Base-by-base conservation (phyloP, 2,329 filamentous ascomycete genomes). In the Trichoderma endophyticum region DNA sequence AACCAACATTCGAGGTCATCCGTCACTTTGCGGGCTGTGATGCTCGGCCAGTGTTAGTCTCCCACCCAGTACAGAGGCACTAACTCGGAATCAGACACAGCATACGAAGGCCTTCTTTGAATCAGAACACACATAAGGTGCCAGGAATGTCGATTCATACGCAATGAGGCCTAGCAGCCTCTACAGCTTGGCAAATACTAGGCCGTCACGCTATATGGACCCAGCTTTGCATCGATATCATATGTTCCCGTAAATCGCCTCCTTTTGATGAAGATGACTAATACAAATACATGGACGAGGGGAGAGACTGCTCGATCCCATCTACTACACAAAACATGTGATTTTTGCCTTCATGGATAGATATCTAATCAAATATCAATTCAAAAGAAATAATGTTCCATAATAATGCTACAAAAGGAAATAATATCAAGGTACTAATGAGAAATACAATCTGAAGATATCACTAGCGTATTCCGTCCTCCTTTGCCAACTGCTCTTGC, bases 151-250 rank as follows among this genome's bases (percentile, higher is more conserved):
- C 32, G 12, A 18, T 39, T 39, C 2, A 39, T 54, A 65, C 39
- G 64, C 64, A 24, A 39, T 28, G 34, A 30, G 21, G 15, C 30
- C 15, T 28, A 56, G 30, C 28, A 34, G n/a, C 6, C 9, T 56
- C 11, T 48, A 12, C 43, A 24, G 21, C 43, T 32, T 39, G 48
- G 63, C 51, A 21, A 51, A 66, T 34, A 18, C 48, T n/a, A 39
- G 14, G 15, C 15, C 51, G 15, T 26, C 24, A 36, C 21, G 51
- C 36, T 63, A 62, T 48, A n/a, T n/a, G 24, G 51, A 67, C 64
- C 64, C 51, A 67, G 64, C 64, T 67, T 57, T 67, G 32, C 64
- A 26, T 67, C 11, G 64, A 57, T 57, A 57, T 67, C 64, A 67
- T 56, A 67, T 67, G 64, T 34, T 57, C 24, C n/a, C 21, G 2